phyloP scores from a whole-genome alignment of 306 rosid species.

The Citrullus mucosospermus region DNA sequence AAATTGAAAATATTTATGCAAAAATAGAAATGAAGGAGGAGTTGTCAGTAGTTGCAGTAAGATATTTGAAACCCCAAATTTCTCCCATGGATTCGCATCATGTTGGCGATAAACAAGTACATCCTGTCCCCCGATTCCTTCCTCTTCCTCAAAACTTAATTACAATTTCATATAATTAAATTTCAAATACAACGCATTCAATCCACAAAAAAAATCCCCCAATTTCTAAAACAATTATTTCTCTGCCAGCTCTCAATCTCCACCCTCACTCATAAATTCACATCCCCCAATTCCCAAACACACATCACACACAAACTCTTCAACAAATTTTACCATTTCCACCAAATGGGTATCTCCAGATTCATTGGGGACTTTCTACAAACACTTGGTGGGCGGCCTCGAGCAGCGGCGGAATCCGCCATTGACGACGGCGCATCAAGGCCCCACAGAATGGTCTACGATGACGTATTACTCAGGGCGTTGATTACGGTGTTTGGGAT shows the following conservation, averaged over 20 bases:
- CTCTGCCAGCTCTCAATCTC: background rate
- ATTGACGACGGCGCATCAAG: background rate
- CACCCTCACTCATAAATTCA: background rate
- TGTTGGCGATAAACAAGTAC: background rate
- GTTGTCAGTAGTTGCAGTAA: background rate
- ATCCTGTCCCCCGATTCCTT: slow-evolving; percentile 2
- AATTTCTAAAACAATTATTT: background rate
- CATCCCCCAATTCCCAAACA: background rate
- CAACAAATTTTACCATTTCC: background rate
- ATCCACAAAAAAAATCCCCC: background rate
- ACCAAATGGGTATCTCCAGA: slow-evolving; percentile 13
- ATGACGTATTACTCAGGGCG: slow-evolving; percentile 29
- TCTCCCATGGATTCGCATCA: background rate
- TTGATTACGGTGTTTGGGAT: slow-evolving; percentile 77
- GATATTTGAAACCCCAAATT: background rate
- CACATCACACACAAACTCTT: too few species aligned
- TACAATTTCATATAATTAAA: background rate
- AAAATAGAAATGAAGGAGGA: background rate
- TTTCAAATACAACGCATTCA: background rate
- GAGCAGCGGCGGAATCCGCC: slow-evolving; percentile 3
- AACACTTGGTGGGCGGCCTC: slow-evolving; percentile 17
- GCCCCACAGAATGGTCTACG: background rate
- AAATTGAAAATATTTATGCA: too few species aligned
- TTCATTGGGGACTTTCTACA: slow-evolving; percentile 50
- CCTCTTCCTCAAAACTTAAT: background rate